These are phyloP conservation scores for Colletotrichum horii DNA, from an alignment of 2,329 filamentous ascomycete genomes.

Conservation along the genomic window DNA sequence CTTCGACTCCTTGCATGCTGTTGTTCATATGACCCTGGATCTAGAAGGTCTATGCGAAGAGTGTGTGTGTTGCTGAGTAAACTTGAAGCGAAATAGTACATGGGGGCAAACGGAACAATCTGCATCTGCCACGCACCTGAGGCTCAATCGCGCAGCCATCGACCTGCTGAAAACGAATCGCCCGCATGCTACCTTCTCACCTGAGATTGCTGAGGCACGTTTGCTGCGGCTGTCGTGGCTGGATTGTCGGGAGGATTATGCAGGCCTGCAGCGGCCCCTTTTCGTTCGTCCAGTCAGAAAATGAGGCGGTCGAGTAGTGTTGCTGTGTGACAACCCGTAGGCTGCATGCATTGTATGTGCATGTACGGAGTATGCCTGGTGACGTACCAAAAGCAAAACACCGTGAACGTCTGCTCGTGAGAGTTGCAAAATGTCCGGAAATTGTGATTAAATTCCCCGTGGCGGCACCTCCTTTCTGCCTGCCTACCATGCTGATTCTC, in stretches of 20 bases:
- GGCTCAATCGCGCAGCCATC: background rate
- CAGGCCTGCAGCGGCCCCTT: background rate
- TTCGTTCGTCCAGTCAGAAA: background rate
- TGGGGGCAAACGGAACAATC: background rate
- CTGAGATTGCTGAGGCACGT: background rate
- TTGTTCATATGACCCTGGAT: background rate
- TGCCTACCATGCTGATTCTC: background rate
- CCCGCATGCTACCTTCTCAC: too few relatives aligned
- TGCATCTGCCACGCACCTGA: background rate
- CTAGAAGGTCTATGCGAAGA: background rate
- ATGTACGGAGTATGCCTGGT: background rate
- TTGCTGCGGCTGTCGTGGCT: constrained; percentile 4
- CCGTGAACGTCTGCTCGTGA: background rate
- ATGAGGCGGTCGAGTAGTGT: constrained; percentile 6
- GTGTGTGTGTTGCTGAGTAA: background rate
- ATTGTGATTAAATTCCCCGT: background rate
- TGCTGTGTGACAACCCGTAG: constrained; percentile 5
- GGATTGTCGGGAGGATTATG: background rate
- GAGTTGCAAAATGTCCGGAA: background rate
- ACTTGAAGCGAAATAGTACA: background rate
- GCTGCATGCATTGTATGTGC: constrained; percentile 3
- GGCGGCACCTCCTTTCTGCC: background rate
- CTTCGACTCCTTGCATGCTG: background rate
- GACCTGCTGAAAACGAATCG: background rate
- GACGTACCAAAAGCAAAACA: constrained; percentile 3